Base-by-base conservation (phyloP, 148 eudicot species). In the Polygonum maritimum region DNA sequence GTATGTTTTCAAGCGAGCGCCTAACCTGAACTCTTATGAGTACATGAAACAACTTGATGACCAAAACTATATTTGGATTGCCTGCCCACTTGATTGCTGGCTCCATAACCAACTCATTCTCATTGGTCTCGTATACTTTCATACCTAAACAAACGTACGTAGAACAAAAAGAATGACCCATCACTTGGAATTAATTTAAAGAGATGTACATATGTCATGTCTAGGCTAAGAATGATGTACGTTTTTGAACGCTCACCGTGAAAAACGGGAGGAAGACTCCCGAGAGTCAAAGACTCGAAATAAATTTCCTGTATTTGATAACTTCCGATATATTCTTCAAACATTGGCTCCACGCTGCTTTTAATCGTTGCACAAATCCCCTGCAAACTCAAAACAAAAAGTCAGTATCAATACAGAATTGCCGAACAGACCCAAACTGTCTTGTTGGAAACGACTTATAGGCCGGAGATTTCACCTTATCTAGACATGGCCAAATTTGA, bases 51-150 rank as follows among this genome's bases (percentile, higher is more conserved):
- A 92, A 1, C 76, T 84, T 87, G 52, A 90, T 79, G 19, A 83
- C 83, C 79, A 94, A 76, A 51, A 84, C 82, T 57, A 94, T 86
- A 72, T 89, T 94, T 48, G 93, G 90, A 79, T 94, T 92, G 49
- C 97, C 97, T 41, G 97, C 98, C 97, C 96, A 94, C 82, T 89
- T 87, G 2, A 94, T 83, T 71, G 91, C 85, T 58, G 96, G 92
- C 83, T 94, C 96, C 96, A 94, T 78, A 38, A 94, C 89, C 75
- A 94, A 72, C 74, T 89, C 89, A 18, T 76, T 92, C 84, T 88
- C 96, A 80, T 92, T 90, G 38, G 96, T 92, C 86, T 94, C 96
- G 22, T 75, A 86, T 21, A 85, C 82, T 86, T 94, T 94, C 65
- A 94, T 81, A 71, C 98, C 98, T 92, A n/a, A n/a, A n/a, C n/a